Evolutionary conservation across 345 rosid genomes (phyloP).

Genomic region (Corymbia maculata): DNA sequence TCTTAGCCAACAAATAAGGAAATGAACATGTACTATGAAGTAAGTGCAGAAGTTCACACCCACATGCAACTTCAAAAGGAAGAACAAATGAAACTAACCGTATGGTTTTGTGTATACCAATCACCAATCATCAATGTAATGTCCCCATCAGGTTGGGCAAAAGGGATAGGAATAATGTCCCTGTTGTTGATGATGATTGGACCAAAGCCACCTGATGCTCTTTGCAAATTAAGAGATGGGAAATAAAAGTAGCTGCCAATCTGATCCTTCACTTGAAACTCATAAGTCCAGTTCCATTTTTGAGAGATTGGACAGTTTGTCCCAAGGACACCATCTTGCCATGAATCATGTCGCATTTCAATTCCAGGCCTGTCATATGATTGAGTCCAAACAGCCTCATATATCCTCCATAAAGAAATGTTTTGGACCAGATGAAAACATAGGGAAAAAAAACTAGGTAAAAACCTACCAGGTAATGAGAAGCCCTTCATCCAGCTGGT

Average conservation of each 20-base stretch:
- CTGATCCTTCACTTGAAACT: slow-evolving; percentile 93
- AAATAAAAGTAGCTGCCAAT: slow-evolving; percentile 89
- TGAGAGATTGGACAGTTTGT: slow-evolving; percentile 83
- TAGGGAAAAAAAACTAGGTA: background rate
- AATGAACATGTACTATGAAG: background rate
- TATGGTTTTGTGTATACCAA: slow-evolving; percentile 77
- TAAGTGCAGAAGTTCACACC: background rate
- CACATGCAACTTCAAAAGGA: background rate
- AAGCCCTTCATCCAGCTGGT: slow-evolving; percentile 65
- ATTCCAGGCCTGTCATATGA: slow-evolving; percentile 63
- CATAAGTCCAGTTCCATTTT: slow-evolving; percentile 61
- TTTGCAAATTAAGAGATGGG: slow-evolving; percentile 76
- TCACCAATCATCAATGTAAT: slow-evolving; percentile 62
- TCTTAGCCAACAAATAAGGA: background rate
- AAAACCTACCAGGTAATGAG: slow-evolving; percentile 69
- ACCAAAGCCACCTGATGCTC: slow-evolving; percentile 96
- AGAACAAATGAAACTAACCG: slow-evolving; percentile 33
- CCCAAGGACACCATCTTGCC: slow-evolving; percentile 91
- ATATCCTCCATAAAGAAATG: background rate
- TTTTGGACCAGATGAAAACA: background rate
- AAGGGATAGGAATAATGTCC: slow-evolving; percentile 53
- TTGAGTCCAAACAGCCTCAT: background rate
- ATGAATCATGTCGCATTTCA: slow-evolving; percentile 74
- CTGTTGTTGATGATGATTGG: slow-evolving; percentile 66
- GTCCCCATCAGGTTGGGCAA: slow-evolving; percentile 71